phyloP scores from a whole-genome alignment of 2,329 filamentous ascomycete species.

The Xenosphaeropsis pyriputrescens region DNA sequence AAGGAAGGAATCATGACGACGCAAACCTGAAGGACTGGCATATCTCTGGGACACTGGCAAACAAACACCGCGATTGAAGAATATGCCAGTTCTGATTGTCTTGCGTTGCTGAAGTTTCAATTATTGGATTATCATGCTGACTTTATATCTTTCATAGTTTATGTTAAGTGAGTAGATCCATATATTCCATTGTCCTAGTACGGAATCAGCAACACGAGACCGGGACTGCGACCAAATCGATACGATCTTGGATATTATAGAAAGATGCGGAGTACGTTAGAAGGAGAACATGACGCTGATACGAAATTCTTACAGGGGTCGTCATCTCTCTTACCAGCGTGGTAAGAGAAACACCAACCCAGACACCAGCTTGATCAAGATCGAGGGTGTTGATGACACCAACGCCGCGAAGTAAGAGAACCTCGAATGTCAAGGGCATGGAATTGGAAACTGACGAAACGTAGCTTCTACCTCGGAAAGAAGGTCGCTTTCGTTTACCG shows the following conservation, averaged over 20 bases:
- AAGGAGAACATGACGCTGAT: not conserved
- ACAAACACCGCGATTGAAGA: too few species aligned
- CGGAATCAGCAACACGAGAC: slow-evolving; percentile 1
- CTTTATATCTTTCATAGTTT: slow-evolving; percentile 40
- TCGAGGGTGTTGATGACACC: slow-evolving; percentile 91
- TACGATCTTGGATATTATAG: not conserved
- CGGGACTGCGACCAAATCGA: slow-evolving; percentile 2
- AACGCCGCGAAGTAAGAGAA: slow-evolving; percentile 67
- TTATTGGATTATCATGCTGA: slow-evolving; percentile 9
- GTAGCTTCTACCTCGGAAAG: slow-evolving; percentile 90
- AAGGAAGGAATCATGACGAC: not conserved
- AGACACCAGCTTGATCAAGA: slow-evolving; percentile 90
- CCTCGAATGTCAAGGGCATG: not conserved
- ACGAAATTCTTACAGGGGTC: slow-evolving; percentile 49
- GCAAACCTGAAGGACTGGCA: too few species aligned
- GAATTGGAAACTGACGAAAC: slow-evolving; percentile 8
- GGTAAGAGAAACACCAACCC: slow-evolving; percentile 85
- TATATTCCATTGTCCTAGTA: not conserved
- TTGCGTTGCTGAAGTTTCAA: slow-evolving; percentile 1
- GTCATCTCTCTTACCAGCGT: slow-evolving; percentile 96
- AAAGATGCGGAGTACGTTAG: not conserved
- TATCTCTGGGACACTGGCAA: too few species aligned
- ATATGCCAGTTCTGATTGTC: not conserved
- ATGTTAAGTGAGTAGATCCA: slow-evolving; percentile 63
- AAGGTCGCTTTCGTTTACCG: slow-evolving; percentile 98